Evolutionary conservation across 805 yeast genomes (phyloP).

Genomic region (Starmera quercuum): DNA sequence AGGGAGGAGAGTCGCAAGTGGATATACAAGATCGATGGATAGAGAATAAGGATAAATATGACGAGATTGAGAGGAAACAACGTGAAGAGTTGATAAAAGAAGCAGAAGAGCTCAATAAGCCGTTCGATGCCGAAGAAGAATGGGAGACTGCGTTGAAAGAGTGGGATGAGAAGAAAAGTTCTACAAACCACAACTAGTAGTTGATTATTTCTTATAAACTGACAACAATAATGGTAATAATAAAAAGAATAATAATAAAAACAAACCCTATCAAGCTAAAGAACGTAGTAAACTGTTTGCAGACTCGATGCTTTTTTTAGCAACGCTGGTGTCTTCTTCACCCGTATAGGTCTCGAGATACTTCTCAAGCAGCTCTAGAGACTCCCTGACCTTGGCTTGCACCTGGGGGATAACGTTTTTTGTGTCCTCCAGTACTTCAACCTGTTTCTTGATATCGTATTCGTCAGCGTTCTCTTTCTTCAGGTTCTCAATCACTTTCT

Average conservation of each 20-base stretch:
- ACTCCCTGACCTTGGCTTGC: conserved; percentile 32
- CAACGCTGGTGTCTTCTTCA: conserved; percentile 21
- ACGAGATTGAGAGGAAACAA: conserved; percentile 47
- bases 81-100: conserved; percentile 34
- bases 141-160: conserved; percentile 59
- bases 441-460: conserved; percentile 54
- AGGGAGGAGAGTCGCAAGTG: conserved; percentile 47
- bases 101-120: conserved; percentile 30
- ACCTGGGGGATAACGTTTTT: conserved; percentile 43
- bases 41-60: conserved; percentile 73
- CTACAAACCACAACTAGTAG: conserved; percentile 21
- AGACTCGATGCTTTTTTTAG: conserved; percentile 17
- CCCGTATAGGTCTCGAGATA: conserved; percentile 31
- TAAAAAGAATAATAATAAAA: too few relatives aligned
- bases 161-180: conserved; percentile 53
- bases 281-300: conserved; percentile 22
- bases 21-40: conserved; percentile 96
- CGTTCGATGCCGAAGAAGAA: conserved; percentile 55
- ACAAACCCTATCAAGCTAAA: too few relatives aligned
- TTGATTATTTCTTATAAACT: conserved; percentile 2
- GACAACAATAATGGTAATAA: too few relatives aligned
- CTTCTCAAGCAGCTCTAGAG: conserved; percentile 29
- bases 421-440: conserved; percentile 48
- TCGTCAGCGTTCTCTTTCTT: conserved; percentile 43
- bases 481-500: conserved; percentile 38